phyloP scores from a whole-genome alignment of 441 rosid species.

The Jatropha multifida region DNA sequence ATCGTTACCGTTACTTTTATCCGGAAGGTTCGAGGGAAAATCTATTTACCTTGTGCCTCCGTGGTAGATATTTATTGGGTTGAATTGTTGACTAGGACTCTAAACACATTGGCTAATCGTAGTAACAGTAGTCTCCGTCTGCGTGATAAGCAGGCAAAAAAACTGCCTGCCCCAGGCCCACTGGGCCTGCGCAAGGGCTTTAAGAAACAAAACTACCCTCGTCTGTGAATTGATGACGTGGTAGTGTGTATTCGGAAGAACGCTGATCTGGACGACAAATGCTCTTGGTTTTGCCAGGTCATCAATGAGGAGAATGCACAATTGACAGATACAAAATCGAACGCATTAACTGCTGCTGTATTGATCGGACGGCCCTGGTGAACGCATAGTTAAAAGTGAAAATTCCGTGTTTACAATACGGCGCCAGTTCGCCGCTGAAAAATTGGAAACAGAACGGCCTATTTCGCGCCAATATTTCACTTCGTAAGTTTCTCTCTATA shows the following conservation, averaged over 20 bases:
- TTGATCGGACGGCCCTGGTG: slow-evolving; percentile 31
- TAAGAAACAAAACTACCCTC: too few species aligned
- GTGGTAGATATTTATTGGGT: not conserved
- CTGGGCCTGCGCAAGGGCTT: too few species aligned
- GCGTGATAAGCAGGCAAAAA: not conserved
- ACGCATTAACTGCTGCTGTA: slow-evolving; percentile 17
- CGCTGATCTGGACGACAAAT: too few species aligned
- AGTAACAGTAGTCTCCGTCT: too few species aligned
- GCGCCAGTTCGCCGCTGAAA: slow-evolving; percentile 10
- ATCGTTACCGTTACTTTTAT: not conserved
- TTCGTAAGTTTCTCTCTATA: not conserved
- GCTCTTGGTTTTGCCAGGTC: not conserved
- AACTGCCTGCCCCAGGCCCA: too few species aligned
- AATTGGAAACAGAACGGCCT: slow-evolving; percentile 2
- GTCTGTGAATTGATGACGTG: too few species aligned
- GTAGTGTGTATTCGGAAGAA: too few species aligned
- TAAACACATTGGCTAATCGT: not conserved
- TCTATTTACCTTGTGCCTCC: not conserved
- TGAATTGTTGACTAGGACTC: not conserved
- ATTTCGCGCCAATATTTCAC: slow-evolving; percentile 64
- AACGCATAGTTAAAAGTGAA: not conserved
- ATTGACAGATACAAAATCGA: slow-evolving; percentile 7
- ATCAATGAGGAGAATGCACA: not conserved
- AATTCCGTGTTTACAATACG: too few species aligned
- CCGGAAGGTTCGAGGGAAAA: slow-evolving; percentile 19